These are phyloP conservation scores for Xylaria sp. DNA, from an alignment of 2,329 filamentous ascomycete genomes.

Conservation along the genomic window DNA sequence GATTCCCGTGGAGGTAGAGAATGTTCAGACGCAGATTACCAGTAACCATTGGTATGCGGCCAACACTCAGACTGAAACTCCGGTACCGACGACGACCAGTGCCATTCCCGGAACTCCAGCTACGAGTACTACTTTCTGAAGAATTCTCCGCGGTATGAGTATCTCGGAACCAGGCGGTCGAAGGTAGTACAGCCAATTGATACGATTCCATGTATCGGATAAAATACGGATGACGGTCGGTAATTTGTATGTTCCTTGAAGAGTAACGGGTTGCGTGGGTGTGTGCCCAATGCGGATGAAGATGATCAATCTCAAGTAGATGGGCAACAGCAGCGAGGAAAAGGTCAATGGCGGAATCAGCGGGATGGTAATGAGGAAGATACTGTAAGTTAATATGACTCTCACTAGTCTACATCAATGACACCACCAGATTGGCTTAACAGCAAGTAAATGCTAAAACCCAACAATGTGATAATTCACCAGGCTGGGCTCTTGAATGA, in stretches of 20 bases:
- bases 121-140: slow-evolving; percentile 29
- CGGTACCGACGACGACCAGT: slow-evolving; percentile 35
- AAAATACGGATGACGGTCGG: slow-evolving; percentile 2
- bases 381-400: neutral
- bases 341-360: neutral
- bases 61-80: slow-evolving; percentile 34
- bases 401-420: neutral
- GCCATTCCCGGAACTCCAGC: slow-evolving; percentile 35
- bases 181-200: neutral
- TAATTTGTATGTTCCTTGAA: slow-evolving; percentile 11
- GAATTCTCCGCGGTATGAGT: neutral
- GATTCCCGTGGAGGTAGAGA: slow-evolving; percentile 56
- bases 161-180: neutral
- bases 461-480: too few species aligned
- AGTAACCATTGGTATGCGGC: slow-evolving; percentile 48
- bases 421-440: neutral
- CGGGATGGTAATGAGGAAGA: neutral
- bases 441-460: neutral
- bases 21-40: slow-evolving; percentile 45
- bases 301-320: neutral
- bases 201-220: neutral
- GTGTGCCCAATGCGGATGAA: neutral
- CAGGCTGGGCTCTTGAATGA: neutral
- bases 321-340: neutral
- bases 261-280: neutral